Conservation (phyloP, 768 basidiomycete species). For the Candolleomyces aberdarensis region DNA sequence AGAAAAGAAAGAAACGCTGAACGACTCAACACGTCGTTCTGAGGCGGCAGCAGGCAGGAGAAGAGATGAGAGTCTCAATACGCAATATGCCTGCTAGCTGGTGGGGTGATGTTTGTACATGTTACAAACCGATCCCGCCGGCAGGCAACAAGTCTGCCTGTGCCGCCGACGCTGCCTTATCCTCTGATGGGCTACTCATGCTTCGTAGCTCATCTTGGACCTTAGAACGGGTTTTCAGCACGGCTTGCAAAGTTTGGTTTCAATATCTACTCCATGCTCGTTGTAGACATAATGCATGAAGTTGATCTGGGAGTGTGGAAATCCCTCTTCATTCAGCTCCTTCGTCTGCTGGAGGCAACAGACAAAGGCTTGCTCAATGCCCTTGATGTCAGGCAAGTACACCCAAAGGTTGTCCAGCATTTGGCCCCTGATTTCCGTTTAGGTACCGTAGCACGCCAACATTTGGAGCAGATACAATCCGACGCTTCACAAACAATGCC, state of each 20-base stretch:
- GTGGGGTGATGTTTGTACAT: too few relatives aligned
- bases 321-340: constrained; percentile 29
- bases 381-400: constrained; percentile 18
- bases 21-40: too few relatives aligned
- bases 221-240: constrained; percentile 32
- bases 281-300: constrained; percentile 34
- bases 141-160: too few relatives aligned
- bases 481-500: constrained; percentile 24
- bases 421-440: constrained; percentile 7
- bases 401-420: too few relatives aligned
- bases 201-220: constrained; percentile 5
- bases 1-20: too few relatives aligned
- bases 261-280: constrained; percentile 23
- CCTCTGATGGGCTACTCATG: too few relatives aligned
- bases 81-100: too few relatives aligned
- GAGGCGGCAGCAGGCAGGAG: too few relatives aligned
- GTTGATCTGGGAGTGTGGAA: constrained; percentile 39
- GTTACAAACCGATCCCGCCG: too few relatives aligned
- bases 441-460: constrained; percentile 21
- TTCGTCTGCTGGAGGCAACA: constrained; percentile 23
- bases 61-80: too few relatives aligned
- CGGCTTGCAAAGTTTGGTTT: constrained; percentile 15
- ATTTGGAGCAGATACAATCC: constrained; percentile 30
- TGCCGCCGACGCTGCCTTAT: too few relatives aligned
- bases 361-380: constrained; percentile 9